Evolutionary conservation across 2,329 filamentous ascomycete species (phyloP).

Genomic region (Periconia sp.): DNA sequence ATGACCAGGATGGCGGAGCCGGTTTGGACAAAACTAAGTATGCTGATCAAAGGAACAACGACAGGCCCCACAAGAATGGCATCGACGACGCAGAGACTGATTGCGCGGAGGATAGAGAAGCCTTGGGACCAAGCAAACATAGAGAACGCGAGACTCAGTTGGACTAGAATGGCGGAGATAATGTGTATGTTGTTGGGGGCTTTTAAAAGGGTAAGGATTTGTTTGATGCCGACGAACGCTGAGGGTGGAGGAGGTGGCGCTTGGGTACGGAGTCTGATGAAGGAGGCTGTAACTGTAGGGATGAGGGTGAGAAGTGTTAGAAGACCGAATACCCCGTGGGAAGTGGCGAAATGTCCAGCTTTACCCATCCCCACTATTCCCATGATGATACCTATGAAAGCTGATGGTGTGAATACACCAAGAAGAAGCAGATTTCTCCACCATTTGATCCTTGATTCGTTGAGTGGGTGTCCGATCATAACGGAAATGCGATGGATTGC

Average conservation of each 20-base stretch:
- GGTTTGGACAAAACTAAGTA: constrained; percentile 25
- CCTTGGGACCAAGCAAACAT: constrained; percentile 24
- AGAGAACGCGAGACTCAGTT: constrained; percentile 19
- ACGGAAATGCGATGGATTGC: constrained; percentile 27
- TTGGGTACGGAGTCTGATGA: constrained; percentile 24
- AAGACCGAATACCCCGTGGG: constrained; percentile 30
- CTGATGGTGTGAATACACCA: constrained; percentile 16
- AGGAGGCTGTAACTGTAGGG: constrained; percentile 16
- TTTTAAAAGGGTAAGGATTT: constrained; percentile 21
- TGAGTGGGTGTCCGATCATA: constrained; percentile 23
- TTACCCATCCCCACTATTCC: constrained; percentile 30
- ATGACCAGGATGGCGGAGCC: constrained; percentile 21
- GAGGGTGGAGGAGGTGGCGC: constrained; percentile 20
- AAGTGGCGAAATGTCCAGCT: constrained; percentile 23
- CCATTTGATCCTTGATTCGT: constrained; percentile 25
- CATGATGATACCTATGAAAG: constrained; percentile 20
- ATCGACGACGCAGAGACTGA: constrained; percentile 31
- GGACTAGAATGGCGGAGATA: constrained; percentile 20
- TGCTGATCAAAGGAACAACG: constrained; percentile 15
- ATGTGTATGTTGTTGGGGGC: constrained; percentile 25
- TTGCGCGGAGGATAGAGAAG: constrained; percentile 22
- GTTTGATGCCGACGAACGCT: constrained; percentile 17
- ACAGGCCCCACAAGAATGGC: constrained; percentile 21
- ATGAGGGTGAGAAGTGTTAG: constrained; percentile 20
- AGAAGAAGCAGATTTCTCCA: constrained; percentile 25